Evolutionary conservation across 371 early-diverging fungal species (phyloP).

Genomic region (Parasitella parasitica): DNA sequence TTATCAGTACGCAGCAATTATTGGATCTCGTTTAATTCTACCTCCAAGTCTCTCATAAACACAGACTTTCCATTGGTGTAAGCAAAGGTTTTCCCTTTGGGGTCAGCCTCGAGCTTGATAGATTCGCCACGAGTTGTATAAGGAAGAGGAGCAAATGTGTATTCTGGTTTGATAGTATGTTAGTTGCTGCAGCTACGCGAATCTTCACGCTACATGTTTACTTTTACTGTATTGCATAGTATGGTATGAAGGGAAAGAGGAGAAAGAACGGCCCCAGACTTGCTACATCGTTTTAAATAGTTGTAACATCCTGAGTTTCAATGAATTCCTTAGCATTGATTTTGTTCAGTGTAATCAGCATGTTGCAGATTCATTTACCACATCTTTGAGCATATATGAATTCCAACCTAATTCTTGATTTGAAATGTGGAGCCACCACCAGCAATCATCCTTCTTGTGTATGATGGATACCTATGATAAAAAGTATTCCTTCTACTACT

Average conservation of each 20-base stretch:
- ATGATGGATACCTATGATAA: no score
- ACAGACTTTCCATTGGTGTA: constrained; percentile 92
- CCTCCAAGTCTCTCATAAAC: constrained; percentile 83
- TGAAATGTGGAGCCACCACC: no score
- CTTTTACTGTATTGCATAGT: constrained; percentile 7
- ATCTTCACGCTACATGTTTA: background rate
- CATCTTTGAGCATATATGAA: no score
- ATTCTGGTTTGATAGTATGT: constrained; percentile 29
- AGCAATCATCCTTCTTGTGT: no score
- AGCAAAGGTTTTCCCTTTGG: constrained; percentile 83
- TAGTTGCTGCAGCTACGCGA: background rate
- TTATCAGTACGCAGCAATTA: background rate
- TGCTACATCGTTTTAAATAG: no score
- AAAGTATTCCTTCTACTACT: no score
- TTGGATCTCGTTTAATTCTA: constrained; percentile 21
- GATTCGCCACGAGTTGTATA: constrained; percentile 79
- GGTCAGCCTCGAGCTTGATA: constrained; percentile 79
- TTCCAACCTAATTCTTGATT: no score
- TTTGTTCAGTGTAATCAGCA: no score
- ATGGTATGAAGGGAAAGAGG: background rate
- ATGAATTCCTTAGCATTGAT: no score
- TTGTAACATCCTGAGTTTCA: constrained; percentile 1
- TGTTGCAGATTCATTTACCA: no score
- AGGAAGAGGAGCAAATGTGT: constrained; percentile 79
- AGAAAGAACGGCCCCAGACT: background rate